Conservation (phyloP, 257 asterid genomes). For the Rhazya stricta region DNA sequence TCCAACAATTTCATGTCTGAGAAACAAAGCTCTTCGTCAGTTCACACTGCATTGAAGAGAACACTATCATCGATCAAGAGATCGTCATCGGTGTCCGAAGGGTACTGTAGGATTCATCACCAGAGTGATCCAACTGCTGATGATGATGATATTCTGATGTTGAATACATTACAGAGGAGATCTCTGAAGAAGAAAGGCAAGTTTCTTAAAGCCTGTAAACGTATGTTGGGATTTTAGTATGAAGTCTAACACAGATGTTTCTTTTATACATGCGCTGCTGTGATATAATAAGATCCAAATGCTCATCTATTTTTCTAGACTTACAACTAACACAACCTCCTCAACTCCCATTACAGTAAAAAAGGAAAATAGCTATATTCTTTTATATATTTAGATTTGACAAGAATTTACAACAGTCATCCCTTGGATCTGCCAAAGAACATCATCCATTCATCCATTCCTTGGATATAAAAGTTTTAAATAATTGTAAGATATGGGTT, state of each 20-base stretch:
- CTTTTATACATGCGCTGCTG: not conserved
- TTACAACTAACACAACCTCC: too few species aligned
- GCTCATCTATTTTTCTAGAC: not conserved
- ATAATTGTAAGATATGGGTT: too few species aligned
- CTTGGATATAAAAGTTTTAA: too few species aligned
- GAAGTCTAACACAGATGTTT: not conserved
- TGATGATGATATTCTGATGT: slow-evolving; percentile 2
- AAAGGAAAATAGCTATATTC: too few species aligned
- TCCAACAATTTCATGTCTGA: slow-evolving; percentile 17
- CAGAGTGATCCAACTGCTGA: slow-evolving; percentile 14
- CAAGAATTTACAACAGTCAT: too few species aligned
- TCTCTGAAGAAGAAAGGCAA: slow-evolving; percentile 23
- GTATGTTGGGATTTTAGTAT: slow-evolving; percentile 24
- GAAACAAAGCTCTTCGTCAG: slow-evolving; percentile 9
- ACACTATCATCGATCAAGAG: slow-evolving; percentile 23
- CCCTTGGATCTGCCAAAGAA: too few species aligned
- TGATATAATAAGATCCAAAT: too few species aligned
- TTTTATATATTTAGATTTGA: too few species aligned
- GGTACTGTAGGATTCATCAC: slow-evolving; percentile 32
- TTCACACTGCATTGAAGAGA: slow-evolving; percentile 17
- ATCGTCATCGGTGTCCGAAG: slow-evolving; percentile 34
- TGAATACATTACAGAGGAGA: not conserved
- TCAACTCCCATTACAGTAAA: too few species aligned
- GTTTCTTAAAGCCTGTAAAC: slow-evolving; percentile 26
- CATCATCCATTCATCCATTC: too few species aligned